Percentiles rank a stretch among this genome's conserved stretches.
Evolutionary conservation across 2,329 filamentous ascomycete genomes (phyloP).

Genomic region (Alternaria novae-zelandiae): DNA sequence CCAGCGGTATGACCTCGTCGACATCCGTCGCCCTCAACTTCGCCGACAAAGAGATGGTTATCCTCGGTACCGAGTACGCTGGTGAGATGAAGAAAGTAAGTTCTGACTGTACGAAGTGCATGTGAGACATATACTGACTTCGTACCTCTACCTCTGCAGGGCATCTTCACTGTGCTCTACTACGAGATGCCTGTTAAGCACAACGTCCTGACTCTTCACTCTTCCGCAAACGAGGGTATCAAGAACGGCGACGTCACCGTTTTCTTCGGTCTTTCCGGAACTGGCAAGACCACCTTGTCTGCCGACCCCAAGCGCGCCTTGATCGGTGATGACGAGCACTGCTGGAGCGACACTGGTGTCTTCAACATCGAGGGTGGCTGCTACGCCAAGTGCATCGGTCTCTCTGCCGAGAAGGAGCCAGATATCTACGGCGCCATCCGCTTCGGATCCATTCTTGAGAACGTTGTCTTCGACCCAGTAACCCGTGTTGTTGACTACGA

Average conservation of each 20-base stretch:
- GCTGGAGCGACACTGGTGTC: conserved; percentile 94
- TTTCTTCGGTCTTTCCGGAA: conserved; percentile 98
- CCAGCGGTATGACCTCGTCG: conserved; percentile 96
- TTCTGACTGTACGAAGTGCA: too few relatives aligned
- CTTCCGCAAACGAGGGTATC: conserved; percentile 91
- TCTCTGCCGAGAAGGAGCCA: conserved; percentile 98
- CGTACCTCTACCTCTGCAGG: too few relatives aligned
- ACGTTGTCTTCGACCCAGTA: conserved; percentile 93
- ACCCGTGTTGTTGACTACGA: conserved; percentile 95
- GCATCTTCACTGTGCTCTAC: conserved; percentile 98
- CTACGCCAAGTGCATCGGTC: conserved; percentile 98
- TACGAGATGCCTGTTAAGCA: conserved; percentile 99
- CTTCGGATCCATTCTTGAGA: conserved; percentile 97
- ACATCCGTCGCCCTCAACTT: conserved; percentile 99
- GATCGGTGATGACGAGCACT: conserved; percentile 99
- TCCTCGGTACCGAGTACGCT: conserved; percentile 97
- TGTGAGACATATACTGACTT: too few relatives aligned
- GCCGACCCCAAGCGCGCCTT: conserved; percentile 95
- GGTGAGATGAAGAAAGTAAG: conserved; percentile 61
- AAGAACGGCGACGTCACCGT: conserved; percentile 93
- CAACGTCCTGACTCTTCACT: conserved; percentile 97
- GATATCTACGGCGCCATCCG: conserved; percentile 96
- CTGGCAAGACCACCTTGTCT: conserved; percentile 97
- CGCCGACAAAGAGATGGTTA: conserved; percentile 99
- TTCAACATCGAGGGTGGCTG: conserved; percentile 99